Percentiles rank a stretch among this genome's conserved stretches.
Conservation (phyloP, 1,284 basidiomycete species). For the Pseudozyma sp. region DNA sequence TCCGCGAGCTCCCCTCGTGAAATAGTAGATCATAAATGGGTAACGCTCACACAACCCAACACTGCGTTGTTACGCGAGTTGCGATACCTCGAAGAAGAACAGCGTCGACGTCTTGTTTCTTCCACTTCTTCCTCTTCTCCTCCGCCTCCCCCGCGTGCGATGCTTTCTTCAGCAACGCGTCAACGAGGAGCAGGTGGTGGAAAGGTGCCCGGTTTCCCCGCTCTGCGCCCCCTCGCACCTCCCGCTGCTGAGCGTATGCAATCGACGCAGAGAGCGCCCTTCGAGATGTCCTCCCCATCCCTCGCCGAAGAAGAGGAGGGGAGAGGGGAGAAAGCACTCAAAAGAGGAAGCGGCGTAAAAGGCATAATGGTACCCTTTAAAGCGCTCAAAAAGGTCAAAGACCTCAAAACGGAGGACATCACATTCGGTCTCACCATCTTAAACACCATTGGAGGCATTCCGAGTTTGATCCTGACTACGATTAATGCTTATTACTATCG, state of each 20-base stretch:
- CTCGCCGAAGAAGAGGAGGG: not conserved
- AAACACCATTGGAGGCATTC: constrained; percentile 39
- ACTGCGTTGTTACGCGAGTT: not conserved
- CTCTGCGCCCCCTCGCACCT: too few relatives aligned
- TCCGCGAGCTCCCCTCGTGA: too few relatives aligned
- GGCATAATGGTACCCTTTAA: not conserved
- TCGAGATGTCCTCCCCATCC: not conserved
- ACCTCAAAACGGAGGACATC: constrained; percentile 28
- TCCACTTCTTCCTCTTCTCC: too few relatives aligned
- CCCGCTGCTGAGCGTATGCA: too few relatives aligned
- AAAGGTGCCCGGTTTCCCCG: not conserved
- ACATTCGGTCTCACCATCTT: constrained; percentile 32
- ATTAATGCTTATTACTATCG: constrained; percentile 27
- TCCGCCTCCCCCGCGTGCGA: not conserved
- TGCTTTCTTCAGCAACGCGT: not conserved
- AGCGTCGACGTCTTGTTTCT: not conserved
- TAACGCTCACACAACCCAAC: not conserved
- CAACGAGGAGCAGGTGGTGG: not conserved
- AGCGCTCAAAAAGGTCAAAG: not conserved
- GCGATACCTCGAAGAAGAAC: not conserved
- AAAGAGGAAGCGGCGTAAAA: not conserved
- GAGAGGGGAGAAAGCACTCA: not conserved
- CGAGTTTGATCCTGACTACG: constrained; percentile 29
- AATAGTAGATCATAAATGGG: not conserved
- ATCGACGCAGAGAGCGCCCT: not conserved